These are phyloP conservation scores for Macaranga tanarius DNA, from an alignment of 441 rosid species.

Conservation along the genomic window DNA sequence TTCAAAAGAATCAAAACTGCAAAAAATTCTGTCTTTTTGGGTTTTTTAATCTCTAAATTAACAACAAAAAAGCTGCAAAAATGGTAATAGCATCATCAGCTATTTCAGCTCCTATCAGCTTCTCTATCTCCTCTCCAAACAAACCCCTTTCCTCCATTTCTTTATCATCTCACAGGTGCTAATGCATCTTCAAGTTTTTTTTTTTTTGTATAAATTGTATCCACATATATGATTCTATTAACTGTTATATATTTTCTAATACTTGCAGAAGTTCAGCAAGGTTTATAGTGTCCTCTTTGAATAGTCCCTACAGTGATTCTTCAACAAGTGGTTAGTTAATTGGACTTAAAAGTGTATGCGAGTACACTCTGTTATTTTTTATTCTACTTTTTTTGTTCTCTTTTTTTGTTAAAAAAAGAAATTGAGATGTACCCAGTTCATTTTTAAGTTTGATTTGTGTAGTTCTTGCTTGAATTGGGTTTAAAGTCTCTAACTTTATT, in stretches of 20 bases:
- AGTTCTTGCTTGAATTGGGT: constrained; percentile 8
- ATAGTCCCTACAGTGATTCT: constrained; percentile 45
- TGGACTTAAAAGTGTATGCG: background rate
- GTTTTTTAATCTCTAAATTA: background rate
- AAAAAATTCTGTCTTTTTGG: background rate
- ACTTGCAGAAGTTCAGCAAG: constrained; percentile 43
- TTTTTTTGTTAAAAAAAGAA: background rate
- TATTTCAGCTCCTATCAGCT: constrained; percentile 42
- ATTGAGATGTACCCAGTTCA: constrained; percentile 17
- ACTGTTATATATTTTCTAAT: constrained; percentile 11
- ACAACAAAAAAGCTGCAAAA: background rate
- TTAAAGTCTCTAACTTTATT: constrained; percentile 6
- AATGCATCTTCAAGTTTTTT: background rate
- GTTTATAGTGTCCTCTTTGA: constrained; percentile 44
- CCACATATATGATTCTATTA: background rate
- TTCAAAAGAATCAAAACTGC: background rate
- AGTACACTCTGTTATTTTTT: background rate
- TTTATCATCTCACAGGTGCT: constrained; percentile 40
- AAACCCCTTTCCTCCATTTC: constrained; percentile 33
- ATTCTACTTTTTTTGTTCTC: background rate
- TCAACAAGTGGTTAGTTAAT: constrained; percentile 37
- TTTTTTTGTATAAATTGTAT: background rate
- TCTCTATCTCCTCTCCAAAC: constrained; percentile 34
- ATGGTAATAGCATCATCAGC: constrained; percentile 61
- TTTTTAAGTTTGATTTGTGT: constrained; percentile 11